These are phyloP conservation scores for Alternaria hordeiaustralica DNA, from an alignment of 2,329 filamentous ascomycete genomes.

Conservation along the genomic window DNA sequence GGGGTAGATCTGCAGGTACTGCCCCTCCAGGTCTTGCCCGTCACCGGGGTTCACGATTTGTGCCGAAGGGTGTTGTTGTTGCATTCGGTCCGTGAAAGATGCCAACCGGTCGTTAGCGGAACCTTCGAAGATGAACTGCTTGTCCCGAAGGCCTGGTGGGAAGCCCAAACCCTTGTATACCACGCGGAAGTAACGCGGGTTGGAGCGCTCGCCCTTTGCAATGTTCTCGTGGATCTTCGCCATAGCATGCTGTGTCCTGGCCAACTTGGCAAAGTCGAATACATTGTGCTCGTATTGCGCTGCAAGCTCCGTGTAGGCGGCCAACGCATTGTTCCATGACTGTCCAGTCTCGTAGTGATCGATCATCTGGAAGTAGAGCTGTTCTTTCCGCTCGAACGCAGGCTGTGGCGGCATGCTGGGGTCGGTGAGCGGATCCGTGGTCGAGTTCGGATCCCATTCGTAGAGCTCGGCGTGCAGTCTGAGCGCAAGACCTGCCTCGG, in stretches of 20 bases:
- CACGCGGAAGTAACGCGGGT: conserved; percentile 90
- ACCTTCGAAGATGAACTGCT: conserved; percentile 91
- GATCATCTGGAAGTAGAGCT: conserved; percentile 92
- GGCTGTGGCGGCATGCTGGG: conserved; percentile 83
- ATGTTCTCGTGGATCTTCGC: conserved; percentile 91
- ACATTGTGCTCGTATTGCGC: conserved; percentile 87
- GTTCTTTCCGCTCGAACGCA: conserved; percentile 90
- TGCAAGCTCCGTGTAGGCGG: conserved; percentile 88
- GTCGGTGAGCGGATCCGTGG: conserved; percentile 70
- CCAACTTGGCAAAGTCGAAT: conserved; percentile 91
- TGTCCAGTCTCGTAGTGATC: conserved; percentile 93
- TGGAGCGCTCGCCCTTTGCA: conserved; percentile 77
- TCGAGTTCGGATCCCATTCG: conserved; percentile 79
- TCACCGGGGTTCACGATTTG: conserved; percentile 76
- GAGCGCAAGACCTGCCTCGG: conserved; percentile 87
- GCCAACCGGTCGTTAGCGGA: conserved; percentile 76
- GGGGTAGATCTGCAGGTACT: conserved; percentile 82
- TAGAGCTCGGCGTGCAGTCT: conserved; percentile 92
- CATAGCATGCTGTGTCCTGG: conserved; percentile 86
- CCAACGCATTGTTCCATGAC: conserved; percentile 87
- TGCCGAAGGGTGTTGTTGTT: conserved; percentile 85
- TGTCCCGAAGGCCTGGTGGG: conserved; percentile 79
- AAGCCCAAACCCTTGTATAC: conserved; percentile 90
- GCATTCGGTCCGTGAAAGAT: conserved; percentile 88
- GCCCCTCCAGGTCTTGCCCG: conserved; percentile 83